Evolutionary conservation across 1,139 yeast genomes (phyloP), one percentile per base, ranked within the genome.

Genomic region (Scheffersomyces stambukii): DNA sequence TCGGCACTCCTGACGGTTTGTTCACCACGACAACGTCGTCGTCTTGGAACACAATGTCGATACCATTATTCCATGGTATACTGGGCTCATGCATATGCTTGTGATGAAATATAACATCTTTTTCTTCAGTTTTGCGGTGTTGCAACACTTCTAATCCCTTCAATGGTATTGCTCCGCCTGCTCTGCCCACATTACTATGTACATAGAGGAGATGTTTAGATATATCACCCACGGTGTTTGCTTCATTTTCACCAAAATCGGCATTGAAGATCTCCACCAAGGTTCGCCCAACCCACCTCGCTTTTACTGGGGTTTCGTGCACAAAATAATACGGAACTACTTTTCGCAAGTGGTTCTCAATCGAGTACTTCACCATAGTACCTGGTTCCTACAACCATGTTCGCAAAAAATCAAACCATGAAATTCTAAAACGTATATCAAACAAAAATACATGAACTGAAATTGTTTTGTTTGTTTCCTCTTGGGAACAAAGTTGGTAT

Each of bases 1-100:
- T 78, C 0, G 94, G 93, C 1, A 83, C 60, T 0, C 94, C 94
- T 7, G 75, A 60, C 0, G 94, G 94, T 45, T 84, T 84, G 48
- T 80, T 67, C 2, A 83, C 64, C 12, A 84, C 85, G 3, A 84
- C 36, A 2, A 75, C 30, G 4, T 70, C 60, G 2, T 61, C 64
- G 43, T 70, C 68, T 35, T 75, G 70, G 42, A 49, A 57, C 0
- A 81, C 45, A 1, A 77, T 57, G 13, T 66, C 60, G 4, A 78
- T 39, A 5, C 27, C 23, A 5, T 45, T 42, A 14, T 14, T 8
- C 36, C 40, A 31, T 4, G 61, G 55, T 1, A 74, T 69, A 2
- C 71, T 64, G 1, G 85, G 78, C 40, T 81, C 91, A 46, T 81
- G 91, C 39, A 67, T 65, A 47, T 81, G 89, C 17, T 62, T 61